Base-by-base conservation (phyloP, 805 yeast species). In the Wickerhamiella sergipiensis region DNA sequence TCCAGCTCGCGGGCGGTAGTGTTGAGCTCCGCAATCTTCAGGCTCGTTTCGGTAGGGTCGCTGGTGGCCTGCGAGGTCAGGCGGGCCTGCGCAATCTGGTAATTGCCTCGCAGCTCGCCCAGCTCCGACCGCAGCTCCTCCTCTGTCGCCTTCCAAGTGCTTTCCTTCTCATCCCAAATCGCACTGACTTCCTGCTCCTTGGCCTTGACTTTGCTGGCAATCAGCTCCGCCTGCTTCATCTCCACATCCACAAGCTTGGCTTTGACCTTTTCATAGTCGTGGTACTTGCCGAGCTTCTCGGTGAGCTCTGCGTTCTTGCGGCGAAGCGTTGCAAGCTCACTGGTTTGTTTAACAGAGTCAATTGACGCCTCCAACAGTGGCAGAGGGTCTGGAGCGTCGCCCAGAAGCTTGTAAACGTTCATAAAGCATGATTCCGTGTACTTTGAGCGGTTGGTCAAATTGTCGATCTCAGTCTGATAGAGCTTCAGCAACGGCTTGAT, bases 341-440 rank as follows among this genome's bases (percentile, higher is more conserved):
- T 74, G 6, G 75, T 67, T 49, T 84, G 86, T 19, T 74, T 70
- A 1, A 74, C 70, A 18, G 47, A 36, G 15, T 18, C 22, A n/a
- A 18, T 19, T 19, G 47, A 45, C 39, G 79, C 74, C 58, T 83
- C 84, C 52, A 90, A 68, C 43, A 89, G 65, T 4, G 95, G 94
- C 54, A 75, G 78, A 1, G 97, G 97, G 67, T 90, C 97, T 0
- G 97, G 97, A 0, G 94, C 89, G 64, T 89, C 95, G 5, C 88
- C 85, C 5, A 90, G 68, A 15, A 79, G 71, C 51, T 85, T 71
- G 68, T 90, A 90, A 21, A 85, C 71, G 18, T 80, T 79, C 63
- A 88, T 77, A 60, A 92, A 83, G 29, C 80, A 73, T 39, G 74
- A 71, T 61, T 92, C 97, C 1, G 85, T 78, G 45, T 66, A 71